phyloP scores from a whole-genome alignment of 371 early-diverging fungal genomes.

The Mucor piriformis region DNA sequence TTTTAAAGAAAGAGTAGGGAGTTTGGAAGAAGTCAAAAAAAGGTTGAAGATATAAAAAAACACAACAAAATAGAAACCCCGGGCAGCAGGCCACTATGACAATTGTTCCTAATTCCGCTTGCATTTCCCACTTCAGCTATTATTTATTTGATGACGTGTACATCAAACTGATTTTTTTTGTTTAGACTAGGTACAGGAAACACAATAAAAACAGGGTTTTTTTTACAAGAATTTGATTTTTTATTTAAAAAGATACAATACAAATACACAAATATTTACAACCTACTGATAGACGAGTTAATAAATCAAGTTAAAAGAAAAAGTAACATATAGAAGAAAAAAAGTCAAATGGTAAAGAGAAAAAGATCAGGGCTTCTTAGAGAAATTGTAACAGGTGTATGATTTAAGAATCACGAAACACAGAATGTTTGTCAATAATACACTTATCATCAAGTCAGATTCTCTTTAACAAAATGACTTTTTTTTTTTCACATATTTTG shows the following conservation, averaged over 20 bases:
- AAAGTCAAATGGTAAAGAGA: not conserved
- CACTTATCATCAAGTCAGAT: constrained; percentile 23
- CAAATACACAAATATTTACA: no score
- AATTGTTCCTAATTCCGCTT: no score
- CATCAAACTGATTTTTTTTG: not conserved
- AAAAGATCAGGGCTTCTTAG: constrained; percentile 28
- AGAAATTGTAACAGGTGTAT: constrained; percentile 27
- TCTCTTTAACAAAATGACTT: not conserved
- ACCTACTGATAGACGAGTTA: not conserved
- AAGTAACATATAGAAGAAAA: not conserved
- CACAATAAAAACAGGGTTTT: not conserved
- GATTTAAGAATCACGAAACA: constrained; percentile 20
- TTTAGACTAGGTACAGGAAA: no score
- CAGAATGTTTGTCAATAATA: constrained; percentile 26
- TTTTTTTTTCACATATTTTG: not conserved
- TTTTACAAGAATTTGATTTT: not conserved
- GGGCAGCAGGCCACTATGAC: not conserved
- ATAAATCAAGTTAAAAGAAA: not conserved
- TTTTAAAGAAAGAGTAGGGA: constrained; percentile 16
- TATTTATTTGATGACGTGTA: not conserved
- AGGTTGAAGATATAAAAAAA: constrained; percentile 4
- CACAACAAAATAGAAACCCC: constrained; percentile 11
- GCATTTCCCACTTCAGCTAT: no score
- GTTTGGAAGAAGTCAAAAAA: constrained; percentile 3
- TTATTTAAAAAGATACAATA: no score